Conservation (phyloP, 2,329 filamentous ascomycete genomes). For the Aspergillus melleus region DNA sequence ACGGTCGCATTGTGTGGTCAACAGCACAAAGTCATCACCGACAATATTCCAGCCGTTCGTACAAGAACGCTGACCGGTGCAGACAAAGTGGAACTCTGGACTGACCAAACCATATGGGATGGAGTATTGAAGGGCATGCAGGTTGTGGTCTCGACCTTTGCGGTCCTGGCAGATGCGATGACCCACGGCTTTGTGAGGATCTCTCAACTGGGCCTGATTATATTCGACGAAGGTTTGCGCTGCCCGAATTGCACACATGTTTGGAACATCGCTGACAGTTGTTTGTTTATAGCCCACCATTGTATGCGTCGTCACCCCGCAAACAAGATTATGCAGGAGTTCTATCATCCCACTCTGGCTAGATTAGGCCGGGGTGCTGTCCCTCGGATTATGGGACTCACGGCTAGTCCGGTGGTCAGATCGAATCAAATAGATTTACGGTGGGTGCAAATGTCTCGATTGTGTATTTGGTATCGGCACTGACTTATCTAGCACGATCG, state of each 20-base stretch:
- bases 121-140: slow-evolving; percentile 62
- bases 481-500: slow-evolving; percentile 51
- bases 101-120: slow-evolving; percentile 66
- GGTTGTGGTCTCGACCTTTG: slow-evolving; percentile 76
- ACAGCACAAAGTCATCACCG: slow-evolving; percentile 60
- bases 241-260: not conserved
- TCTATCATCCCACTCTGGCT: slow-evolving; percentile 58
- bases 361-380: slow-evolving; percentile 32
- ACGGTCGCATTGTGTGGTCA: slow-evolving; percentile 68
- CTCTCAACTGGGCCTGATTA: slow-evolving; percentile 62
- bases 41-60: slow-evolving; percentile 59
- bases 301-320: slow-evolving; percentile 65
- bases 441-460: slow-evolving; percentile 26
- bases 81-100: slow-evolving; percentile 74
- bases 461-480: not conserved
- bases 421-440: slow-evolving; percentile 57
- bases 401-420: slow-evolving; percentile 73
- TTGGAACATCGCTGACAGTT: not conserved
- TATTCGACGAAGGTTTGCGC: slow-evolving; percentile 77
- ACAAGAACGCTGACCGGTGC: slow-evolving; percentile 65
- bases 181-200: slow-evolving; percentile 72
- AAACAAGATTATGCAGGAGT: slow-evolving; percentile 69
- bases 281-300: slow-evolving; percentile 61
- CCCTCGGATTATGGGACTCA: slow-evolving; percentile 75
- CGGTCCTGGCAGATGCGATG: slow-evolving; percentile 72